phyloP scores from a whole-genome alignment of 129 eudicot genomes.

The Flaveria ramosissima region DNA sequence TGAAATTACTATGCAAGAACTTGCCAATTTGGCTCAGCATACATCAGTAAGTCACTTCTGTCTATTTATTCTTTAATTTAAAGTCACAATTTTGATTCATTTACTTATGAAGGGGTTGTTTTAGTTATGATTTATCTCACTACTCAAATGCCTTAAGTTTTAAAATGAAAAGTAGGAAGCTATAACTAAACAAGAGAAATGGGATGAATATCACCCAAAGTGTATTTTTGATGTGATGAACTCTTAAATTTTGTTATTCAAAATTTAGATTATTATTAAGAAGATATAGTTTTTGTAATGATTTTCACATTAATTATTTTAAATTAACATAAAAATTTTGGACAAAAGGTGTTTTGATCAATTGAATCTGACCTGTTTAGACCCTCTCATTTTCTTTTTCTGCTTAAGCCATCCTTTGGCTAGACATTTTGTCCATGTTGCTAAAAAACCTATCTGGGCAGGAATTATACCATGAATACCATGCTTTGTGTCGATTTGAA shows the following conservation, averaged over 20 bases:
- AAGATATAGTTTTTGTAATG: too few species aligned
- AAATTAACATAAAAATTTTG: too few species aligned
- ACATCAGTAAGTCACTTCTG: slow-evolving; percentile 68
- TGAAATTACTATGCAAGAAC: slow-evolving; percentile 71
- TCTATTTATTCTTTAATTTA: neutral
- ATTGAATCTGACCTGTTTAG: neutral
- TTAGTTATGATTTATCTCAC: neutral
- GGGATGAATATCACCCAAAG: neutral
- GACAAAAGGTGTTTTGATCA: neutral
- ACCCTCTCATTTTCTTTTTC: neutral
- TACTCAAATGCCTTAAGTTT: neutral
- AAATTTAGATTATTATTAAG: neutral
- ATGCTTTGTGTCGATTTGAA: slow-evolving; percentile 87
- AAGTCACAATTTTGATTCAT: neutral
- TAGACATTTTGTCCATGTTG: neutral
- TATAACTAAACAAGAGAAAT: neutral
- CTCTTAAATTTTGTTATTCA: neutral
- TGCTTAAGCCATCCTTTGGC: neutral
- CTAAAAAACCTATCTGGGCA: slow-evolving; percentile 30
- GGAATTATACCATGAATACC: slow-evolving; percentile 93
- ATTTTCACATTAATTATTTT: too few species aligned
- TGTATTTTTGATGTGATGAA: neutral
- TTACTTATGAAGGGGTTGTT: neutral
- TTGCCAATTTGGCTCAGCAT: slow-evolving; percentile 72
- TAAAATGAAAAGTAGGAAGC: neutral